Conservation (phyloP, 1,284 basidiomycete genomes). For the Violaceomyces palustris region DNA sequence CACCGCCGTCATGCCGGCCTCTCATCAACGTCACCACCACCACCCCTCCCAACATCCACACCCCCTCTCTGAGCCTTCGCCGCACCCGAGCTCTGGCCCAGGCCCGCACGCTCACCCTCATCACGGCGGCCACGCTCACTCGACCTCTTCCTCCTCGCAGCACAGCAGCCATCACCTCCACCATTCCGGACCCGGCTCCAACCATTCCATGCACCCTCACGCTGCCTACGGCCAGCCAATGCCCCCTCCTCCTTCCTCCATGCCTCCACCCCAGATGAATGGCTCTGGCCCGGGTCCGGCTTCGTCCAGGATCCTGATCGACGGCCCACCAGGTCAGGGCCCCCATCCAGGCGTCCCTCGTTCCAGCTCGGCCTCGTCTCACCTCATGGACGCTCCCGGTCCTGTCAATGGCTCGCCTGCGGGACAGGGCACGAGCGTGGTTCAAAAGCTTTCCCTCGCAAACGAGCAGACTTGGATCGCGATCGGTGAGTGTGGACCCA, state of each 20-base stretch:
- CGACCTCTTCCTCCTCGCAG: no score
- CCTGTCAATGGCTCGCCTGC: background rate
- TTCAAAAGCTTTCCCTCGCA: slow-evolving; percentile 43
- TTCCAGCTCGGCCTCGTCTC: slow-evolving; percentile 24
- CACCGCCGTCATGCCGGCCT: no score
- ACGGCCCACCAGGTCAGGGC: slow-evolving; percentile 12
- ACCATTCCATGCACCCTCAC: slow-evolving; percentile 28
- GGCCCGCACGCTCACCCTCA: no score
- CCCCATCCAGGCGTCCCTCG: slow-evolving; percentile 27
- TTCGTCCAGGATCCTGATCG: slow-evolving; percentile 21
- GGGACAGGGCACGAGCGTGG: slow-evolving; percentile 12
- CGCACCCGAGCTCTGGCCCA: slow-evolving; percentile 8
- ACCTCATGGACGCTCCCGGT: slow-evolving; percentile 14
- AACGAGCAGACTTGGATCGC: slow-evolving; percentile 49
- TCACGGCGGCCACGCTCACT: no score
- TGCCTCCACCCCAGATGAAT: slow-evolving; percentile 28
- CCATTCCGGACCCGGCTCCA: no score
- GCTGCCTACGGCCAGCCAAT: slow-evolving; percentile 25
- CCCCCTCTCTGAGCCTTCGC: slow-evolving; percentile 11
- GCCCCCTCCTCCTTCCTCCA: slow-evolving; percentile 22
- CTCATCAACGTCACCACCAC: no score
- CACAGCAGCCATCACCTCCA: no score
- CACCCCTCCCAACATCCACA: slow-evolving; percentile 27
- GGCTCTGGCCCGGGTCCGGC: slow-evolving; percentile 14
- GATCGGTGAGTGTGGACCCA: no score